A percentile compares a stretch with the other conserved stretches of the same genome.
phyloP scores from a whole-genome alignment of 2,329 filamentous ascomycete species.

The Hymenoscyphus repandus region DNA sequence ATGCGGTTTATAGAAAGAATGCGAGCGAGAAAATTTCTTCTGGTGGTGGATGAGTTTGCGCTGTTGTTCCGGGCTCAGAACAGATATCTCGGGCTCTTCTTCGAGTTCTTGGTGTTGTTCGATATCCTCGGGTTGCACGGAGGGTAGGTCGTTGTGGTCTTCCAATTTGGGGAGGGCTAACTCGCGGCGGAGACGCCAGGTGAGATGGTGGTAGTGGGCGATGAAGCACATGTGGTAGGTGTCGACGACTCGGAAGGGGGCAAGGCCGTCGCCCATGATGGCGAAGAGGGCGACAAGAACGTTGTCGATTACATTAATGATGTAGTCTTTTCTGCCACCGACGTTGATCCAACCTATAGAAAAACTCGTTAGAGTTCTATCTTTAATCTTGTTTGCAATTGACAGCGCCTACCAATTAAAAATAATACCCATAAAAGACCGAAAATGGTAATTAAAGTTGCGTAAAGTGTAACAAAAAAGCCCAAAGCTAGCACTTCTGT shows the following conservation, averaged over 20 bases:
- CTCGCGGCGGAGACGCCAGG: slow-evolving; percentile 55
- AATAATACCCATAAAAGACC: slow-evolving; percentile 88
- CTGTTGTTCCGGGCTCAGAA: slow-evolving; percentile 63
- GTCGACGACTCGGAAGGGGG: slow-evolving; percentile 72
- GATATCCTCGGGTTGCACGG: slow-evolving; percentile 25
- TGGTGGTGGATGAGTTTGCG: slow-evolving; percentile 70
- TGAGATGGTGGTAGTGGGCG: slow-evolving; percentile 58
- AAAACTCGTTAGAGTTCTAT: neutral
- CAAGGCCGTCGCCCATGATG: slow-evolving; percentile 64
- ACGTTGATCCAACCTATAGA: slow-evolving; percentile 68
- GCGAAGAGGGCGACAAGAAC: slow-evolving; percentile 66
- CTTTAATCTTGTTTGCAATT: neutral
- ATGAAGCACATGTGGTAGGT: slow-evolving; percentile 75
- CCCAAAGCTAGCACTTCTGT: slow-evolving; percentile 53
- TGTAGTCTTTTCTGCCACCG: slow-evolving; percentile 63
- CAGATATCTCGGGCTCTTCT: slow-evolving; percentile 44
- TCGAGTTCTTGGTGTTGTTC: slow-evolving; percentile 27
- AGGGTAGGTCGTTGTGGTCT: slow-evolving; percentile 57
- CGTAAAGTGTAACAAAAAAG: slow-evolving; percentile 79
- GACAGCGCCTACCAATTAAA: slow-evolving; percentile 57
- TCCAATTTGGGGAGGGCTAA: slow-evolving; percentile 50
- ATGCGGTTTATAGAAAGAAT: slow-evolving; percentile 86
- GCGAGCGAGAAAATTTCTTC: slow-evolving; percentile 72
- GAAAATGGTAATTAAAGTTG: slow-evolving; percentile 75
- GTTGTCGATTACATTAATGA: slow-evolving; percentile 66